A percentile compares a stretch with the other conserved stretches of the same genome.
Conservation (phyloP, 768 basidiomycete species). For the Suillus lakei region DNA sequence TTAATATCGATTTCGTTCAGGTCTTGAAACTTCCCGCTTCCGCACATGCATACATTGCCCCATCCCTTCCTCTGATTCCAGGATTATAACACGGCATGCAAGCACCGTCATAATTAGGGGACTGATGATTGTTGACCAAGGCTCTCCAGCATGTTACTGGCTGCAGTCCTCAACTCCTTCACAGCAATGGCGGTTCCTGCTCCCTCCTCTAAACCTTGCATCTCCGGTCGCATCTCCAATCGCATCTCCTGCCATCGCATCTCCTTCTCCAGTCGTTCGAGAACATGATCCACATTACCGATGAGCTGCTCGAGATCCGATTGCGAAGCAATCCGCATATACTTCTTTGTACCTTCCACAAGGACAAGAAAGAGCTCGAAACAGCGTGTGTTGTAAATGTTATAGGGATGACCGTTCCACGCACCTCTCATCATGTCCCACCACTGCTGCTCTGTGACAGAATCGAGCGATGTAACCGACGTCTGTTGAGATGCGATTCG, state of each 20-base stretch:
- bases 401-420: neutral
- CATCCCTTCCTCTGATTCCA: neutral
- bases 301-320: neutral
- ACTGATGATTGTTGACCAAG: neutral
- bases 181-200: neutral
- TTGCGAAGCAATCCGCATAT: neutral
- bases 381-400: neutral
- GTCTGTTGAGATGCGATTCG: neutral
- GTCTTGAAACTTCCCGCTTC: neutral
- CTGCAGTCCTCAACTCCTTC: neutral
- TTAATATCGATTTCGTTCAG: neutral
- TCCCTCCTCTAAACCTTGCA: neutral
- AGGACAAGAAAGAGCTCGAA: neutral
- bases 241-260: too few species aligned
- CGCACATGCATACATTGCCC: neutral
- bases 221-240: neutral
- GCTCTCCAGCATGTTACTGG: neutral
- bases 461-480: neutral
- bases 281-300: neutral
- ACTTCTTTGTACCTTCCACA: neutral
- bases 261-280: neutral
- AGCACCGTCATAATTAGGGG: neutral
- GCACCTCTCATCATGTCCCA: neutral
- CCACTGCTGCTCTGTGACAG: neutral
- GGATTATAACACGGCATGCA: neutral